These are phyloP conservation scores for Alternaria gaisen DNA, from an alignment of 2,329 filamentous ascomycete genomes.

Conservation along the genomic window DNA sequence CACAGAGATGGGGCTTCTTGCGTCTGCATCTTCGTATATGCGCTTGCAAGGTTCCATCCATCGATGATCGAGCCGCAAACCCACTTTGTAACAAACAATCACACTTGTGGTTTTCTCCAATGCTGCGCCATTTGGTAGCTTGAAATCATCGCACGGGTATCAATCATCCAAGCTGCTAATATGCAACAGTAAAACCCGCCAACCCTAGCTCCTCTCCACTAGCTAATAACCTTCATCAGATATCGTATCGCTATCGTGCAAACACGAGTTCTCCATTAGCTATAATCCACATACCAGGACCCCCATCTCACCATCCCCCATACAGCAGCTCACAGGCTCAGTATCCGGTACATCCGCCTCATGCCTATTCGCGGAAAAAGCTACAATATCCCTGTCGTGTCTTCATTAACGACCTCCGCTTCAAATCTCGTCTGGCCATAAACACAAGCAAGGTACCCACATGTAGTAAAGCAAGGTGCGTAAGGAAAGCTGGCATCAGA, in stretches of 20 bases:
- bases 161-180: neutral
- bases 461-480: neutral
- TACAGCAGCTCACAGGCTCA: neutral
- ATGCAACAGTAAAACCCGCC: neutral
- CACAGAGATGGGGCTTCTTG: neutral
- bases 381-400: neutral
- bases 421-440: slow-evolving; percentile 5
- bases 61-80: neutral
- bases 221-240: neutral
- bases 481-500: slow-evolving; percentile 14
- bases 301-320: slow-evolving; percentile 18
- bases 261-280: neutral
- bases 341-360: slow-evolving; percentile 4
- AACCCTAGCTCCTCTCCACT: neutral
- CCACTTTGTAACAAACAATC: neutral
- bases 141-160: neutral
- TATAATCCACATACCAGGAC: slow-evolving; percentile 3
- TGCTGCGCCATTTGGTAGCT: neutral
- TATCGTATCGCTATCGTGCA: neutral
- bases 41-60: slow-evolving; percentile 8
- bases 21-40: slow-evolving; percentile 11
- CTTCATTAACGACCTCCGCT: slow-evolving; percentile 1
- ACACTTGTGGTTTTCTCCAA: neutral
- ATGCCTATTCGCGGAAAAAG: slow-evolving; percentile 20
- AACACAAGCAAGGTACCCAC: neutral